phyloP scores from a whole-genome alignment of 208 protist species.

The Trypanosoma melophagium region DNA sequence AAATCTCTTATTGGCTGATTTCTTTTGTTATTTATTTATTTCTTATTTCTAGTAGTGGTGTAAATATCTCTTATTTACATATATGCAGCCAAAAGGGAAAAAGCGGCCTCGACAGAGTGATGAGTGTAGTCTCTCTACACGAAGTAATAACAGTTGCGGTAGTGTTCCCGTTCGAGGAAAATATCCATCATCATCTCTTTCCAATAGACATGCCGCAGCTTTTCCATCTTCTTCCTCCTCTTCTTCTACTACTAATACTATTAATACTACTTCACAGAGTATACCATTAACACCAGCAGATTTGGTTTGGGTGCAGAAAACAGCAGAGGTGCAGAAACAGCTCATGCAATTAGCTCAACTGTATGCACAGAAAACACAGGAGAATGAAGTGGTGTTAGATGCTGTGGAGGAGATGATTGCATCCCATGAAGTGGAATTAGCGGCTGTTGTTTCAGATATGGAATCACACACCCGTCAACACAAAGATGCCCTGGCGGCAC shows the following conservation, averaged over 20 bases:
- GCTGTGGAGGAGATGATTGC: slow-evolving; percentile 43
- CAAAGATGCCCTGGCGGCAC: slow-evolving; percentile 6
- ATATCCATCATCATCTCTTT: neutral
- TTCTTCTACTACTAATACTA: neutral
- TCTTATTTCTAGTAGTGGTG: neutral
- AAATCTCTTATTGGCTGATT: too few relatives aligned
- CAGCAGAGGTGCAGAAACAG: slow-evolving; percentile 21
- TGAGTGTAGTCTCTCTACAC: neutral
- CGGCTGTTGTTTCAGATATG: slow-evolving; percentile 31
- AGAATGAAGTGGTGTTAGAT: slow-evolving; percentile 32
- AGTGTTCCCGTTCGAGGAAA: neutral
- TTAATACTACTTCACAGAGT: neutral
- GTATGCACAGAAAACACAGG: slow-evolving; percentile 15
- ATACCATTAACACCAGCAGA: slow-evolving; percentile 2
- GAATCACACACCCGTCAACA: slow-evolving; percentile 16
- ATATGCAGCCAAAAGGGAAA: slow-evolving; percentile 6
- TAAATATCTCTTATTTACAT: neutral
- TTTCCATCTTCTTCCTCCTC: neutral
- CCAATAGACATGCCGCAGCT: neutral
- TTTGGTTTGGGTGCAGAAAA: slow-evolving; percentile 16
- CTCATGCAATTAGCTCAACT: slow-evolving; percentile 23
- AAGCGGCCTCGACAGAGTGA: slow-evolving; percentile 23
- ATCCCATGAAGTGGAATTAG: slow-evolving; percentile 30
- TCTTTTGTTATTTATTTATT: too few relatives aligned
- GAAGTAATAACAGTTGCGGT: neutral